phyloP scores from a whole-genome alignment of 495 filamentous ascomycete genomes.

The Penicillium canescens region DNA sequence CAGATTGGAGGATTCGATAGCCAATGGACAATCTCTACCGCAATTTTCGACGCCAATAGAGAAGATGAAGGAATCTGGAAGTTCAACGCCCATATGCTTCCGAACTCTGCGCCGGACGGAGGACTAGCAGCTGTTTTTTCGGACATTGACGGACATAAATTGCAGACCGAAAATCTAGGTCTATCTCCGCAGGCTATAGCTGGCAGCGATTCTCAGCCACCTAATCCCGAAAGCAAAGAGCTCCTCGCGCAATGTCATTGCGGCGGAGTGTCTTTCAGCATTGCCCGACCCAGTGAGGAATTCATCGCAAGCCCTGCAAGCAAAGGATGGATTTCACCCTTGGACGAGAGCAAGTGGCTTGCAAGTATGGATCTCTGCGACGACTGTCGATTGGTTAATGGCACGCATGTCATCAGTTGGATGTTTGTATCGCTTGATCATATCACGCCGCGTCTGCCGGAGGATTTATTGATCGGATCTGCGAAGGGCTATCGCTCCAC shows the following conservation, averaged over 20 bases:
- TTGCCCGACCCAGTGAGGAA: constrained; percentile 30
- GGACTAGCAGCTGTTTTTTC: constrained; percentile 41
- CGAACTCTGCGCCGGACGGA: constrained; percentile 45
- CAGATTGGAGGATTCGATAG: constrained; percentile 32
- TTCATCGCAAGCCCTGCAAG: constrained; percentile 30
- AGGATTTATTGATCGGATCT: constrained; percentile 40
- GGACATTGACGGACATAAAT: constrained; percentile 20
- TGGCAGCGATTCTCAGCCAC: neutral
- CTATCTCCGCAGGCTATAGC: neutral
- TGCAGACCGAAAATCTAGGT: constrained; percentile 21
- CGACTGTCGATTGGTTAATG: constrained; percentile 49
- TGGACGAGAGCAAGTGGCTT: constrained; percentile 38
- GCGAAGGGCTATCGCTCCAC: constrained; percentile 46
- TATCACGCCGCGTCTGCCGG: constrained; percentile 18
- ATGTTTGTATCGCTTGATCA: constrained; percentile 32
- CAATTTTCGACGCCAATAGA: constrained; percentile 28
- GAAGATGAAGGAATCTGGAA: constrained; percentile 27
- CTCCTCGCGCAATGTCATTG: constrained; percentile 48
- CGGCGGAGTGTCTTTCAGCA: constrained; percentile 45
- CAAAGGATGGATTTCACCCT: constrained; percentile 40
- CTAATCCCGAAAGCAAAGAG: neutral
- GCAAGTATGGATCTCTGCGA: constrained; percentile 48
- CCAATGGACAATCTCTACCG: constrained; percentile 29
- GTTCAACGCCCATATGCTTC: constrained; percentile 41
- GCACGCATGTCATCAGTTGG: constrained; percentile 50